A percentile compares a stretch with the other conserved stretches of the same genome.
These are phyloP conservation scores for Pulveroboletus sp. DNA, from an alignment of 768 basidiomycete species.

Conservation along the genomic window DNA sequence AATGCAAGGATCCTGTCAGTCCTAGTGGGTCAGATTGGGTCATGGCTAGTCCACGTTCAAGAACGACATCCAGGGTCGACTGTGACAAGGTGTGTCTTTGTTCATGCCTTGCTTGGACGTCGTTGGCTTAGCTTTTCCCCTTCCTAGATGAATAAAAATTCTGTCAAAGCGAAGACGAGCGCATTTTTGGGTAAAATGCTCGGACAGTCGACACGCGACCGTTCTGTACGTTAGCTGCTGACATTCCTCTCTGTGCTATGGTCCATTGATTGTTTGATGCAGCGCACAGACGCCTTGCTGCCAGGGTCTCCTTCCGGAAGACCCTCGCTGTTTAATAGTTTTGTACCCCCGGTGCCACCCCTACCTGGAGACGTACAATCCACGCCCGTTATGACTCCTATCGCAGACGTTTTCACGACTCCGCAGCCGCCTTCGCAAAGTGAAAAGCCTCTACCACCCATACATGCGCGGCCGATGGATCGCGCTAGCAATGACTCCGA, in stretches of 20 bases:
- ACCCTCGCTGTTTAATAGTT: conserved; percentile 33
- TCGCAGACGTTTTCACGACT: conserved; percentile 48
- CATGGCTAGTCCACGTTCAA: conserved; percentile 41
- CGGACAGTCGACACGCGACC: conserved; percentile 62
- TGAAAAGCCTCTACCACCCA: conserved; percentile 64
- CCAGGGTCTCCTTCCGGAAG: conserved; percentile 22
- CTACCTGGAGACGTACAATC: conserved; percentile 43
- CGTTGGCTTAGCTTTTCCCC: background rate
- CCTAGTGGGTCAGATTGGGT: conserved; percentile 44
- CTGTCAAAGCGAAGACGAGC: conserved; percentile 74
- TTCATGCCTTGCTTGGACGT: background rate
- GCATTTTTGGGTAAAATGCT: conserved; percentile 79
- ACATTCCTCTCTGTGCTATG: conserved; percentile 1
- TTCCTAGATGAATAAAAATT: conserved; percentile 42
- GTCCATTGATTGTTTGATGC: conserved; percentile 13
- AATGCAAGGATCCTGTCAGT: conserved; percentile 29
- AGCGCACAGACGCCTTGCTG: conserved; percentile 54
- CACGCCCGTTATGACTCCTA: conserved; percentile 38
- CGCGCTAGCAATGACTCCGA: conserved; percentile 42
- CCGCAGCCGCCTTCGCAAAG: conserved; percentile 31
- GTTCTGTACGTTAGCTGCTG: conserved; percentile 47
- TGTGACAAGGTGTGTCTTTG: conserved; percentile 42
- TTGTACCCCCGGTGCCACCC: conserved; percentile 41
- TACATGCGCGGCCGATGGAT: conserved; percentile 35
- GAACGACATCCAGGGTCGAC: conserved; percentile 39